These are phyloP conservation scores for Mytilinidion resinicola DNA, from an alignment of 495 filamentous ascomycete species.

Conservation along the genomic window DNA sequence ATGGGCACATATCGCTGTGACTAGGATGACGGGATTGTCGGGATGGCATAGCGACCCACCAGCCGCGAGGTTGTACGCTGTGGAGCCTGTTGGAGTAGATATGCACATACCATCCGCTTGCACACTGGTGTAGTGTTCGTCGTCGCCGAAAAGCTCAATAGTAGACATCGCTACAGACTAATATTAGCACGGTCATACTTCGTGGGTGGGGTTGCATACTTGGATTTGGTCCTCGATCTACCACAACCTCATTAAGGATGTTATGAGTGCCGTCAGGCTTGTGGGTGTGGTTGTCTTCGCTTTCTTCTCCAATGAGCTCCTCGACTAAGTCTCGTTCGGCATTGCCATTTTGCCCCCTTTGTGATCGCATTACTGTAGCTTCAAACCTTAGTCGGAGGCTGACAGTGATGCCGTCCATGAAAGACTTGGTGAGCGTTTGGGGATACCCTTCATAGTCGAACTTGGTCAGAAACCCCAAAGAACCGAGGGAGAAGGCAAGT, in stretches of 20 bases:
- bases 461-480: slow-evolving; percentile 90
- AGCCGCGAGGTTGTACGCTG: slow-evolving; percentile 94
- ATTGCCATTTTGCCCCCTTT: slow-evolving; percentile 24
- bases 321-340: slow-evolving; percentile 65
- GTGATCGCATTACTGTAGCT: slow-evolving; percentile 87
- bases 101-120: slow-evolving; percentile 87
- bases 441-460: slow-evolving; percentile 79
- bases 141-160: slow-evolving; percentile 88
- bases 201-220: slow-evolving; percentile 47
- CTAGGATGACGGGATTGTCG: slow-evolving; percentile 92
- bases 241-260: slow-evolving; percentile 87
- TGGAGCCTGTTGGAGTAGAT: slow-evolving; percentile 86
- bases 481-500: slow-evolving; percentile 83
- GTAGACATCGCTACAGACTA: slow-evolving; percentile 64
- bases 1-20: slow-evolving; percentile 93
- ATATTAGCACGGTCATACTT: slow-evolving; percentile 15
- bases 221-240: slow-evolving; percentile 85
- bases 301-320: slow-evolving; percentile 78
- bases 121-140: slow-evolving; percentile 86
- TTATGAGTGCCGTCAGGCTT: slow-evolving; percentile 72
- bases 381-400: slow-evolving; percentile 85
- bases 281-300: slow-evolving; percentile 74
- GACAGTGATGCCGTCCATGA: slow-evolving; percentile 81
- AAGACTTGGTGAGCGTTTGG: slow-evolving; percentile 62
- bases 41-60: slow-evolving; percentile 93